Evolutionary conservation across 1,284 basidiomycete species (phyloP).

Genomic region (Ceratobasidium sp.): DNA sequence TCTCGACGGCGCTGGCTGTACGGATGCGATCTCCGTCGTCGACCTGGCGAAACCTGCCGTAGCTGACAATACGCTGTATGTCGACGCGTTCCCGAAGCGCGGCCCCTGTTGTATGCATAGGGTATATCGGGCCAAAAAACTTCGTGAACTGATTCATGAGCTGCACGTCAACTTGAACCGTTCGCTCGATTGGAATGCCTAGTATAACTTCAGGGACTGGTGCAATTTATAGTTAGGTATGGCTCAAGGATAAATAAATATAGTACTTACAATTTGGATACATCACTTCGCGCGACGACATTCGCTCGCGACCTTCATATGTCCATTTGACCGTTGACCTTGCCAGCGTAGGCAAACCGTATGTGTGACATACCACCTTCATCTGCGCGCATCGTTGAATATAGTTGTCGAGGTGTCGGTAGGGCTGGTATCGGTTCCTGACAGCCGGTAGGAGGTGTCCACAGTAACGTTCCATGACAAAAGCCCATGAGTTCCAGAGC

Average conservation of each 20-base stretch:
- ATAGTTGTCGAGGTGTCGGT: slow-evolving; percentile 21
- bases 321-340: background rate
- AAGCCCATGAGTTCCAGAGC: slow-evolving; percentile 16
- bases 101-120: background rate
- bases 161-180: background rate
- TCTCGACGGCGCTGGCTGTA: background rate
- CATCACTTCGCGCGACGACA: slow-evolving; percentile 5
- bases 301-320: background rate
- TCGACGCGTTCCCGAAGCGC: background rate
- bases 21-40: slow-evolving; percentile 14
- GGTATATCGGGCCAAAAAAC: background rate
- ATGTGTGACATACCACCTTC: slow-evolving; percentile 7
- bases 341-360: background rate
- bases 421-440: slow-evolving; percentile 19
- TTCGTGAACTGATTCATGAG: background rate
- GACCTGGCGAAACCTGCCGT: slow-evolving; percentile 5
- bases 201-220: slow-evolving; percentile 8
- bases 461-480: too few species aligned
- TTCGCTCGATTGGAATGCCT: background rate
- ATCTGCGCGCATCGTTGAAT: slow-evolving; percentile 19
- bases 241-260: background rate
- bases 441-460: slow-evolving; percentile 9
- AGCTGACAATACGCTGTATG: background rate
- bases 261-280: slow-evolving; percentile 21
- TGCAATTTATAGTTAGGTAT: background rate